phyloP scores from a whole-genome alignment of 2,329 filamentous ascomycete genomes.

The Botrytis paeoniae region DNA sequence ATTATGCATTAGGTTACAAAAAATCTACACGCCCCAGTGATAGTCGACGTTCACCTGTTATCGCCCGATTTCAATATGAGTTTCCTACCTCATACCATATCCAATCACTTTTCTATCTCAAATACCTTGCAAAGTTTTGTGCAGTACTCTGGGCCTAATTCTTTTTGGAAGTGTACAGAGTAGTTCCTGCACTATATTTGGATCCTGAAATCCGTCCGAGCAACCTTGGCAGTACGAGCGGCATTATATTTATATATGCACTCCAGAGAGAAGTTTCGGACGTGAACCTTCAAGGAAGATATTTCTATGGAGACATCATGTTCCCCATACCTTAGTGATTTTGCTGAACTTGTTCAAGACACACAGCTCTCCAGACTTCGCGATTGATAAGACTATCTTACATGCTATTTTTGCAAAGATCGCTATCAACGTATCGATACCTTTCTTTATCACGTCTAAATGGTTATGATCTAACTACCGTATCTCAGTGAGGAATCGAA shows the following conservation, averaged over 20 bases:
- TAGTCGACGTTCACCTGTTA: not conserved
- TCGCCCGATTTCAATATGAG: not conserved
- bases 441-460: not conserved
- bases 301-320: not conserved
- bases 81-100: not conserved
- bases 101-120: not conserved
- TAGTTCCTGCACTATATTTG: not conserved
- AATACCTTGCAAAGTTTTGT: not conserved
- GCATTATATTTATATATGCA: not conserved
- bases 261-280: not conserved
- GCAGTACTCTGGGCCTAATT: not conserved
- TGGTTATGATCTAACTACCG: not conserved
- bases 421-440: not conserved
- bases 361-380: not conserved
- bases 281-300: not conserved
- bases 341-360: not conserved
- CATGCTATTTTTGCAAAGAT: not conserved
- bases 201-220: not conserved
- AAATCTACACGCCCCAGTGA: not conserved
- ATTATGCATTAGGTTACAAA: not conserved
- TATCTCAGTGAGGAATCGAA: too few relatives aligned
- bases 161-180: not conserved
- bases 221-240: slow-evolving; percentile 1
- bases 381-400: not conserved
- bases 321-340: not conserved